Evolutionary conservation across 192 early-diverging fungal genomes (phyloP), one percentile per base, ranked within the genome.

Genomic region (Podila verticillata): DNA sequence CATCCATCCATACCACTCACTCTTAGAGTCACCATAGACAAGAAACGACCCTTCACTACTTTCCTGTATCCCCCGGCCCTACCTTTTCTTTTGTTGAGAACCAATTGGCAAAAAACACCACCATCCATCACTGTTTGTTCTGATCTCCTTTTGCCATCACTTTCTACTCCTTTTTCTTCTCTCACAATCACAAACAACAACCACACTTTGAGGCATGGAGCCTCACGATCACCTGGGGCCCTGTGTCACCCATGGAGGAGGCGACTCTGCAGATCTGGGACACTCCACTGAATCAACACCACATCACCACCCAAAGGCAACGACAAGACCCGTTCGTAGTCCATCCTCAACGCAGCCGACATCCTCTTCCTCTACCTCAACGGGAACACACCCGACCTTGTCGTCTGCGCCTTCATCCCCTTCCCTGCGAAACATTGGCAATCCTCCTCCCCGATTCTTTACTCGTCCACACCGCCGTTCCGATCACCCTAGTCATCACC

Each of bases 361-460:
- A 51, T 22, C n/a, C 5, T 7, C 49, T 24, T 24, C 51, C 9
- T 47, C 24, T 10, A 7, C 65, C 26, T 6, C 32, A 30, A 10
- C 54, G 36, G n/a, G 62, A 48, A 47, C 36, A 54, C 2, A 4
- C 1, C 24, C 51, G 1, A 24, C 51, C 22, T 20, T 24, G 24
- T 48, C 58, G 29, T 66, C 39, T 8, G 56, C 28, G 10, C 44
- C 48, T 7, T 34, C 65, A 7, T 49, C 66, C 39, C 34, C 51
- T 5, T 68, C 61, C 22, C 12, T 49, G 48, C 62, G 75, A 29
- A 66, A 68, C 26, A 64, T 69, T 4, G 64, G 64, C 0, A 79
- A 79, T 34, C 75, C 75, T n/a, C 75, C 75, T 17, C 75, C 75
- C 8, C 75, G 75, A 9, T 79, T 79, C 54, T 79, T 79, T 36